Base-by-base conservation (phyloP, 805 yeast genomes). In the Wickerhamiella qilinensis region DNA sequence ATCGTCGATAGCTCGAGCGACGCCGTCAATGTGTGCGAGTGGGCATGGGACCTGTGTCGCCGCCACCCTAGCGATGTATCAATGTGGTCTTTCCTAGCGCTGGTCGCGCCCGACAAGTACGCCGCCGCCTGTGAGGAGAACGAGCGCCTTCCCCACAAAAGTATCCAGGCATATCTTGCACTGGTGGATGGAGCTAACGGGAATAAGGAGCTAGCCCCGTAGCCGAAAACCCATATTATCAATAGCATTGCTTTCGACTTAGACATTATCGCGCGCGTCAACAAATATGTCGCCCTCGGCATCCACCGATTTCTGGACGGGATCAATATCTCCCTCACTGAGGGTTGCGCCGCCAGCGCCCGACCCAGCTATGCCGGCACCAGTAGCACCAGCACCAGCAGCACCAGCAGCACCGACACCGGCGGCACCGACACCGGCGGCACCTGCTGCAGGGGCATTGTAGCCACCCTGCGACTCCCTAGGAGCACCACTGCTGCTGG, bases 11-110 rank as follows among this genome's bases (percentile, higher is more conserved):
- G n/a, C n/a, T n/a, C n/a, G n/a, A n/a, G n/a, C 4, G 17, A 8
- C 7, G 11, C 20, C 27, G 3, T 21, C 17, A 22, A 17, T 3
- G 7, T 40, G 17, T n/a, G 28, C 6, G 33, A 35, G 5, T 38
- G 36, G 40, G 35, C 35, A 34, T 46, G 31, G 40, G 27, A 16
- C n/a, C 39, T 47, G n/a, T 45, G 54, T 35, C 27, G 27, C 8
- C 38, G 21, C 18, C 46, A 55, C 30, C 47, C 56, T 6, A 40
- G 56, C 20, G 63, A 58, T 30, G 50, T 53, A 2, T 57, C 62
- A 3, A 47, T 48, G 29, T 58, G 62, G 62, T 27, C 55, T 14
- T 58, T 52, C 25, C 41, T 53, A 24, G 46, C 39, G 9, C 42
- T 38, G 39, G 30, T 40, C 20, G 31, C 9, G 12, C 36, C 35